phyloP scores from a whole-genome alignment of 306 rosid genomes.

The Ziziphus jujuba region DNA sequence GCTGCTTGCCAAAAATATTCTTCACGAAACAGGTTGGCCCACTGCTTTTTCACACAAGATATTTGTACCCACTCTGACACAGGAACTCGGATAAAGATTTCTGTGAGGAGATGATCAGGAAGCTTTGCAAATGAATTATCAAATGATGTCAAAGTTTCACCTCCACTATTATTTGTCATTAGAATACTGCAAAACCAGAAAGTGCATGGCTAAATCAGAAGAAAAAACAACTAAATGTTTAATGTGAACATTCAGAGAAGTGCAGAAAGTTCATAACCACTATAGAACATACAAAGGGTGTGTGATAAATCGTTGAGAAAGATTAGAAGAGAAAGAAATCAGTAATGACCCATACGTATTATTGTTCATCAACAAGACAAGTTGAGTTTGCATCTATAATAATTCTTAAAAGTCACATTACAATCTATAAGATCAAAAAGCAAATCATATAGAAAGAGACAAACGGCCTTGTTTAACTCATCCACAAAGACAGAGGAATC shows the following conservation, averaged over 20 bases:
- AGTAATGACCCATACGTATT: too few species aligned
- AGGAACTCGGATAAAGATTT: constrained; percentile 57
- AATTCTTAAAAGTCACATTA: too few species aligned
- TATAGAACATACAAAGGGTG: neutral
- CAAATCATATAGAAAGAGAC: too few species aligned
- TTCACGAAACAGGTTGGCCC: constrained; percentile 56
- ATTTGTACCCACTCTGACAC: constrained; percentile 52
- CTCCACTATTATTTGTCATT: constrained; percentile 29
- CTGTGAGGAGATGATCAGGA: constrained; percentile 66
- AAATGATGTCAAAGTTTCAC: constrained; percentile 17
- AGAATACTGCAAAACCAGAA: constrained; percentile 34
- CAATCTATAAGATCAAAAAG: too few species aligned
- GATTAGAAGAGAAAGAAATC: too few species aligned
- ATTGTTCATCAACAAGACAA: too few species aligned
- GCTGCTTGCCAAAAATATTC: constrained; percentile 80
- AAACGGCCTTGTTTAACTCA: too few species aligned
- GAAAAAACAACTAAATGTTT: neutral
- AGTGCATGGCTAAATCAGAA: neutral
- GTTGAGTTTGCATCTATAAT: too few species aligned
- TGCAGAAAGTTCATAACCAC: too few species aligned
- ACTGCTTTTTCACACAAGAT: constrained; percentile 61
- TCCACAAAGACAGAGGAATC: too few species aligned
- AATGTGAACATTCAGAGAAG: neutral
- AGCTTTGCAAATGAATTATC: constrained; percentile 42
- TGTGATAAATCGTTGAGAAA: too few species aligned